phyloP scores from a whole-genome alignment of 1,284 basidiomycete species.

The Heterobasidion irregulare region DNA sequence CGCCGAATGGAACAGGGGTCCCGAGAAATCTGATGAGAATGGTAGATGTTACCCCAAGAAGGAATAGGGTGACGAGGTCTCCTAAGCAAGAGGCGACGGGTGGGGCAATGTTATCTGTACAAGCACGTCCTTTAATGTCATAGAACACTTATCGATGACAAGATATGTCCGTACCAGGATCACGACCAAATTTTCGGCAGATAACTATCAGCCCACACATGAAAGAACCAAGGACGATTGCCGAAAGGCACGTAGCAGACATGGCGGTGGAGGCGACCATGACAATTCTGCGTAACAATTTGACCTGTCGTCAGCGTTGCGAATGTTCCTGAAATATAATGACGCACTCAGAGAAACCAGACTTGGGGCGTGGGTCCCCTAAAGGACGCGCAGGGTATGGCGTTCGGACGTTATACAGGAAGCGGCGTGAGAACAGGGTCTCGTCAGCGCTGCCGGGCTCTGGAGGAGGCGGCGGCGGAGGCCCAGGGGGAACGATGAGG shows the following conservation, averaged over 20 bases:
- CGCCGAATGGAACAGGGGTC: constrained; percentile 56
- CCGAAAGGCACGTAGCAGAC: constrained; percentile 79
- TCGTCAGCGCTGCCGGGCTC: neutral
- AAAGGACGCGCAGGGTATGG: neutral
- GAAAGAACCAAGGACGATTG: constrained; percentile 81
- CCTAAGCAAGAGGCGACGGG: constrained; percentile 90
- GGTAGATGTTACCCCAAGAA: constrained; percentile 61
- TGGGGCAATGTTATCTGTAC: constrained; percentile 87
- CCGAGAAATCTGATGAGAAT: constrained; percentile 58
- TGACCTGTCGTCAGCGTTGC: neutral
- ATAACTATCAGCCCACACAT: constrained; percentile 85
- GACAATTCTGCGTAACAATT: constrained; percentile 44
- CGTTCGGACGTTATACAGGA: neutral
- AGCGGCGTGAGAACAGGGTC: neutral
- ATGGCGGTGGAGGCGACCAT: constrained; percentile 88
- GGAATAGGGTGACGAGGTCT: constrained; percentile 83
- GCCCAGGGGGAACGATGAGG: constrained; percentile 38
- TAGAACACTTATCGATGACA: neutral
- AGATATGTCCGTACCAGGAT: constrained; percentile 60
- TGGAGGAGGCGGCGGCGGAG: neutral
- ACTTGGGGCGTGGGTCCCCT: constrained; percentile 18
- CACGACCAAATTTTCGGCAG: constrained; percentile 67
- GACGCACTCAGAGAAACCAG: constrained; percentile 47
- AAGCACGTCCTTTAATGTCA: neutral
- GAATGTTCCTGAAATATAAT: neutral